Conservation (phyloP, 139 green algal species). For the Tetraselmis striata region DNA sequence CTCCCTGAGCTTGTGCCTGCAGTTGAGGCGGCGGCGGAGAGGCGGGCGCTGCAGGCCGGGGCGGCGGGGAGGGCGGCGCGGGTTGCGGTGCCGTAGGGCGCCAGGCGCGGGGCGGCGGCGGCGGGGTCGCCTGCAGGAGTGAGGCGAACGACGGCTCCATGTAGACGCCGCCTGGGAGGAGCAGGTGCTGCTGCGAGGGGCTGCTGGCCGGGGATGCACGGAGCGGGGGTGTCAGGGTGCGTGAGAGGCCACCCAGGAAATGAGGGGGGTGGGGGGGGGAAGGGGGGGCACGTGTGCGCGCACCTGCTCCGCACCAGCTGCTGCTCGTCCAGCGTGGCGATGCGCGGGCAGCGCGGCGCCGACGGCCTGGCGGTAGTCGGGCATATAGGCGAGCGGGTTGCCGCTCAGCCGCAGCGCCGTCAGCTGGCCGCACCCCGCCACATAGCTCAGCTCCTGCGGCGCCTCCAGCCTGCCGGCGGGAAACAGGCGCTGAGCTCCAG, state of each 20-base stretch:
- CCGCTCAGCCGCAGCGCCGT: constrained; percentile 43
- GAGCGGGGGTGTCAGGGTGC: too few species aligned
- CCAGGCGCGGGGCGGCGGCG: background rate
- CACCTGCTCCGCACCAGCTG: background rate
- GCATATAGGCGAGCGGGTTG: constrained; percentile 44
- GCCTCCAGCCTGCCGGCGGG: background rate
- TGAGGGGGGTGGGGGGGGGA: too few species aligned
- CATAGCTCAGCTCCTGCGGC: background rate
- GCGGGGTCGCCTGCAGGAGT: background rate
- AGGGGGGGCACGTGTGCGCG: too few species aligned
- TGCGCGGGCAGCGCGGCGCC: constrained; percentile 42
- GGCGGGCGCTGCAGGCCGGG: too few species aligned
- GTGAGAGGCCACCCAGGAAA: too few species aligned
- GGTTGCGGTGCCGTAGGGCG: too few species aligned
- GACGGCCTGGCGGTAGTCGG: constrained; percentile 30
- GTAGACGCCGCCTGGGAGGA: background rate
- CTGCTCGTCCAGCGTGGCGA: constrained; percentile 45
- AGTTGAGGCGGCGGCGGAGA: background rate
- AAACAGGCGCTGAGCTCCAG: too few species aligned
- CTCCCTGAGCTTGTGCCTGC: background rate
- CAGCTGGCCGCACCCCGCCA: constrained; percentile 45
- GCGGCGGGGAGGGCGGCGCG: too few species aligned
- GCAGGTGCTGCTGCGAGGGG: background rate
- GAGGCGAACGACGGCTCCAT: background rate
- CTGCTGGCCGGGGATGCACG: background rate